phyloP scores from a whole-genome alignment of 2,329 filamentous ascomycete genomes.

The Aureobasidium sp. region DNA sequence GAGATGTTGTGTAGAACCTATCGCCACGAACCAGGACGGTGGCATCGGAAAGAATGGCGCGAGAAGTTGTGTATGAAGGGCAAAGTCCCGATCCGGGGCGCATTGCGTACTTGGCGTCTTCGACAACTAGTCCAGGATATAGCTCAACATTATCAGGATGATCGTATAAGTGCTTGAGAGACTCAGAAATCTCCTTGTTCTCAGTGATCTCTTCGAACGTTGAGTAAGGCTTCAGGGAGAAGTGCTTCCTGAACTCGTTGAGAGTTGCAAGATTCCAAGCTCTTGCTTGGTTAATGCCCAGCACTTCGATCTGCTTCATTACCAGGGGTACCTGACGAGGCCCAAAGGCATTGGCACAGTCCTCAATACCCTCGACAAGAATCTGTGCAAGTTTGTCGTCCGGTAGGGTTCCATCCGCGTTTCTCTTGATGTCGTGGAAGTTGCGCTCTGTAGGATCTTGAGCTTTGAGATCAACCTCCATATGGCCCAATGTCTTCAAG shows the following conservation, averaged over 20 bases:
- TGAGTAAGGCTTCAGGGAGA: constrained; percentile 50
- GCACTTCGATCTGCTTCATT: constrained; percentile 55
- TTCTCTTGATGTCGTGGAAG: constrained; percentile 28
- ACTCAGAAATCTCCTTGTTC: constrained; percentile 49
- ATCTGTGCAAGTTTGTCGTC: constrained; percentile 53
- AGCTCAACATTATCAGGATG: constrained; percentile 62
- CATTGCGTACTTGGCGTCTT: constrained; percentile 48
- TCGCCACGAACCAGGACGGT: constrained; percentile 53
- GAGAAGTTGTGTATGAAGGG: constrained; percentile 48
- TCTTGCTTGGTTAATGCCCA: constrained; percentile 56
- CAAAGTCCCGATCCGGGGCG: constrained; percentile 48
- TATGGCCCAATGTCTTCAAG: constrained; percentile 25
- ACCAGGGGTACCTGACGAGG: constrained; percentile 52
- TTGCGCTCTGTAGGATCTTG: constrained; percentile 27
- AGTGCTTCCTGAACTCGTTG: constrained; percentile 60
- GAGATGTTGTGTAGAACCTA: constrained; percentile 49
- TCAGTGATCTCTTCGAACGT: constrained; percentile 54
- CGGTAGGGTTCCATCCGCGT: constrained; percentile 45
- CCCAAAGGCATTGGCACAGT: constrained; percentile 54
- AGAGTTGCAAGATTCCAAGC: constrained; percentile 56
- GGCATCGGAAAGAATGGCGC: constrained; percentile 54
- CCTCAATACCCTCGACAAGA: constrained; percentile 53
- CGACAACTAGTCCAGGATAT: constrained; percentile 61
- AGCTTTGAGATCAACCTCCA: constrained; percentile 25
- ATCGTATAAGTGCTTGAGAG: constrained; percentile 54